A percentile compares a stretch with the other conserved stretches of the same genome.
Conservation (phyloP, 768 basidiomycete species). For the Naganishia antarctica region DNA sequence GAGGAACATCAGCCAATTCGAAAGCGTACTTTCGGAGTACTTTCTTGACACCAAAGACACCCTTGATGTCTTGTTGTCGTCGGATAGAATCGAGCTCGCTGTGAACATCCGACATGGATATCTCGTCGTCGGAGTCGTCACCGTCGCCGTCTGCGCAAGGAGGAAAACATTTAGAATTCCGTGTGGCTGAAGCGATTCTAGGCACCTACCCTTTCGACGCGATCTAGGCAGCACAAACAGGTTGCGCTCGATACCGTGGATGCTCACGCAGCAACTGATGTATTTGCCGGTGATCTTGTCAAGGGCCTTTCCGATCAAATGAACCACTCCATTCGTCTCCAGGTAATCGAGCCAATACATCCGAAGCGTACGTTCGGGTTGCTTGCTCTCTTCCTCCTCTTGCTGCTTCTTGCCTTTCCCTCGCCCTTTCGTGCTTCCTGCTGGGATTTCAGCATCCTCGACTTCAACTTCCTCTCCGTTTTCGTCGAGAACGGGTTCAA, state of each 20-base stretch:
- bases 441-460: conserved; percentile 18
- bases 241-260: conserved; percentile 82
- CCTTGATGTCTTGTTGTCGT: conserved; percentile 65
- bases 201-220: conserved; percentile 55
- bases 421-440: conserved; percentile 3
- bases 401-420: conserved; percentile 31
- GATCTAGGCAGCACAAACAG: conserved; percentile 80
- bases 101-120: conserved; percentile 67
- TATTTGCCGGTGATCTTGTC: conserved; percentile 60
- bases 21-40: conserved; percentile 90
- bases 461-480: conserved; percentile 24
- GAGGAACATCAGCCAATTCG: conserved; percentile 73
- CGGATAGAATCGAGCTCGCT: conserved; percentile 76
- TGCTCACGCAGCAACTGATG: conserved; percentile 79
- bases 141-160: conserved; percentile 52
- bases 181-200: not conserved
- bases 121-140: conserved; percentile 72
- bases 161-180: not conserved
- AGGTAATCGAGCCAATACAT: conserved; percentile 98
- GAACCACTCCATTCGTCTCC: conserved; percentile 71
- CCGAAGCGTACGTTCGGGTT: conserved; percentile 58
- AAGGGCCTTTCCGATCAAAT: conserved; percentile 85
- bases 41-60: conserved; percentile 68
- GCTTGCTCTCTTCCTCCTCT: conserved; percentile 69
- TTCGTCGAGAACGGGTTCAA: conserved; percentile 34